These are phyloP conservation scores for Lithospermum erythrorhizon DNA, from an alignment of 257 asterid genomes.

Conservation along the genomic window DNA sequence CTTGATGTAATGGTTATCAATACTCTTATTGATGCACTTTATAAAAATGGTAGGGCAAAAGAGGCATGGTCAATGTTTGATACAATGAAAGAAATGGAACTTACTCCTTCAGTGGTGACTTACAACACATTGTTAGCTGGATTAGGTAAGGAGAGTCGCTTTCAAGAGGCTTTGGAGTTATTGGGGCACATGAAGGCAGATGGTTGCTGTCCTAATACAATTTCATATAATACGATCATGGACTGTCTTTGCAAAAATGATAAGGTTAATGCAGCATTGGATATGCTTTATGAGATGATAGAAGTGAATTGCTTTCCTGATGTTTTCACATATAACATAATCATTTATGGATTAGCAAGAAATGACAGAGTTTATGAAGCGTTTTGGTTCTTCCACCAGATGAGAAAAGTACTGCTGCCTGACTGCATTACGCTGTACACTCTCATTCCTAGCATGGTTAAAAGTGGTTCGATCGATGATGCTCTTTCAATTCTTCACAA, in stretches of 20 bases:
- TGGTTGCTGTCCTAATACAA: constrained; percentile 75
- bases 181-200: constrained; percentile 52
- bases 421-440: constrained; percentile 61
- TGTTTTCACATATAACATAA: constrained; percentile 69
- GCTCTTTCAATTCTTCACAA: constrained; percentile 51
- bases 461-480: constrained; percentile 51
- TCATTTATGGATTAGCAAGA: constrained; percentile 66
- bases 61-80: constrained; percentile 79
- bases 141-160: constrained; percentile 70
- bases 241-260: constrained; percentile 83
- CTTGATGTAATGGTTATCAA: constrained; percentile 73
- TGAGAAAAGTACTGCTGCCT: constrained; percentile 58
- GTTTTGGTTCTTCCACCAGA: constrained; percentile 82
- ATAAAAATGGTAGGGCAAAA: constrained; percentile 61
- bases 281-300: constrained; percentile 60
- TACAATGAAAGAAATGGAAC: constrained; percentile 66
- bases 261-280: constrained; percentile 60
- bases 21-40: constrained; percentile 77
- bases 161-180: constrained; percentile 51
- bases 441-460: constrained; percentile 68
- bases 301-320: constrained; percentile 60
- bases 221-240: constrained; percentile 70
- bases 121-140: constrained; percentile 92
- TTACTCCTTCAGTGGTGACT: constrained; percentile 84
- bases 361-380: constrained; percentile 64